Evolutionary conservation across 495 filamentous ascomycete species (phyloP), one percentile per base, ranked within the genome.

Genomic region (Daldinia decipiens): DNA sequence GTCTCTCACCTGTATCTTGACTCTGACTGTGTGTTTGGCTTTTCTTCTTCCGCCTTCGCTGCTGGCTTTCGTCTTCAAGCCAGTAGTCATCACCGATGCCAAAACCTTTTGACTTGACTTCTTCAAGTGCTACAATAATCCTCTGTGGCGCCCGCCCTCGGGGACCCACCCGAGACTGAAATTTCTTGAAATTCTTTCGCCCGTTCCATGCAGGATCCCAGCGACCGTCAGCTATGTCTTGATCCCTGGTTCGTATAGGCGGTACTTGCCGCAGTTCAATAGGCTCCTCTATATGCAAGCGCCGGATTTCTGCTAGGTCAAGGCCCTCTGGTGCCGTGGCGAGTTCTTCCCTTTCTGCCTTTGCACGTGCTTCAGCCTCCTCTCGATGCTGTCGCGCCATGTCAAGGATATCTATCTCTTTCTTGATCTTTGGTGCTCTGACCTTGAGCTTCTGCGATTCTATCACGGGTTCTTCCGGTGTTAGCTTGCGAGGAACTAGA

Each of bases 141-240:
- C 82, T 80, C 47, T 83, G 68, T 67, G 85, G 69, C 69, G 81
- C 52, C 74, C 85, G 75, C 5, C 84, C 79, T 0, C 83, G 83
- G 0, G 68, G 9, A 3, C 85, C 88, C 2, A 86, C 88, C 52
- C 87, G 86, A 62, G 88, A 87, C 4, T 88, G 86, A 70, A 99
- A 99, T 70, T 87, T 90, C 79, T 99, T 99, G 83, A 98, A 99
- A 71, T 99, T 98, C 80, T 93, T 96, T 5, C 95, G 87, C 0
- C 96, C 95, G 75, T 98, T 97, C 96, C 96, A 99, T 38, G 84
- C 83, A 2, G 93, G 90, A 73, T 98, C 89, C 95, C 96, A 98
- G 24, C 93, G 86, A 9, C 87, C 85, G 59, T 85, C 84, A 3
- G 75, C 82, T 51, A 82, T 80, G 50, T 81, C 81, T 62, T 79